Conservation (phyloP, 768 basidiomycete species). For the Leccinum longicurvipes region DNA sequence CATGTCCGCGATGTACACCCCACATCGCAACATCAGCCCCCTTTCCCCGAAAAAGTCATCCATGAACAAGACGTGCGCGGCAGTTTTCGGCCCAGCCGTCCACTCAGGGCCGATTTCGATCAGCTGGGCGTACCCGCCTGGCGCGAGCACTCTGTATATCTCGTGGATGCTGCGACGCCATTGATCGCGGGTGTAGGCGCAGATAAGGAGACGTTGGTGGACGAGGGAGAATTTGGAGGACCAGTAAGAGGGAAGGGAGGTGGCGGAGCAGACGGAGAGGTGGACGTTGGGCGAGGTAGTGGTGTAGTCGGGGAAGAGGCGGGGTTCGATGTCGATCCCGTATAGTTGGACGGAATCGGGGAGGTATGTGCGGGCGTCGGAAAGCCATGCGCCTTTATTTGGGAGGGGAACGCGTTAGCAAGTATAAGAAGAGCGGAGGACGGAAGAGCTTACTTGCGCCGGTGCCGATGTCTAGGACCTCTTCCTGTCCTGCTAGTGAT, state of each 20-base stretch:
- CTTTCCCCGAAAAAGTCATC: conserved; percentile 7
- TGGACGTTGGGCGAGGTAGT: conserved; percentile 13
- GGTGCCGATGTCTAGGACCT: conserved; percentile 23
- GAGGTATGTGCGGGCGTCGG: conserved; percentile 12
- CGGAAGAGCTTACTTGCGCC: conserved; percentile 16
- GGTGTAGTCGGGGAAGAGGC: conserved; percentile 14
- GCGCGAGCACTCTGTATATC: conserved; percentile 30
- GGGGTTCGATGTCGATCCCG: conserved; percentile 26
- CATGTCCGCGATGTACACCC: conserved; percentile 15
- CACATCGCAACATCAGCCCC: conserved; percentile 8
- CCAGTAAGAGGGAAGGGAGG: conserved; percentile 31
- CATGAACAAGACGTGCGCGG: conserved; percentile 4
- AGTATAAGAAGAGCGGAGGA: neutral
- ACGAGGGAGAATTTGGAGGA: conserved; percentile 29
- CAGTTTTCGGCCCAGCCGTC: conserved; percentile 12
- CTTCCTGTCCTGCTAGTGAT: conserved; percentile 9
- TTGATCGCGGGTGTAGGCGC: conserved; percentile 26
- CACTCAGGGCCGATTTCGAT: conserved; percentile 24
- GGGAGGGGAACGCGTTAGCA: no score
- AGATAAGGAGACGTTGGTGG: conserved; percentile 32
- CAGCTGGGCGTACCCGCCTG: conserved; percentile 34
- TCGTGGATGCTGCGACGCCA: conserved; percentile 28
- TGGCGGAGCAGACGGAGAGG: conserved; percentile 23
- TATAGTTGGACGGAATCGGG: conserved; percentile 18
- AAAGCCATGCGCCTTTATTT: conserved; percentile 22